Evolutionary conservation across 345 rosid species (phyloP), one percentile per base, ranked within the genome.

Genomic region (Linum lewisii): DNA sequence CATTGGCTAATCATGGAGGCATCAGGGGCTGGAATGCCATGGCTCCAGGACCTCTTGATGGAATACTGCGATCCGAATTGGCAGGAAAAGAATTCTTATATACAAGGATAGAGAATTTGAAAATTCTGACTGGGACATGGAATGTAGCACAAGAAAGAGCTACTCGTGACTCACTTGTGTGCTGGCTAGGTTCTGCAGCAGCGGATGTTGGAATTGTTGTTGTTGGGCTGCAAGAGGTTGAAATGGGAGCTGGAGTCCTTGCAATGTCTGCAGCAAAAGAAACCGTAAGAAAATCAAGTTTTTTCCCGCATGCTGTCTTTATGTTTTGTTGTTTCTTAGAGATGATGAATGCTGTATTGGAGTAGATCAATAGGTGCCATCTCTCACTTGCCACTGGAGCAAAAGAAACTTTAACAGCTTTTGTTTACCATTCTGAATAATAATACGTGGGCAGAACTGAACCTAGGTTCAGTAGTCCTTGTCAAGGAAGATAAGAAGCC

Each of bases 231-330:
- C 99, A 93, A 74, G 99, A 93, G 68, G 94, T 93, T 11, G 99
- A 93, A 59, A 93, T 93, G 99, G 97, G 97, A 1, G 97, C 99
- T 0, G 97, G 97, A 63, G 89, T 89, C 72, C 92, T 93, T 36
- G 99, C 99, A 56, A 89, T 93, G 97, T 93, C 99, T 21, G 95
- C 99, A 8, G 99, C 99, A 24, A 93, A 93, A 72, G 99, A 93
- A 81, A 83, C 97, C 61, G 99, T 93, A 84, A 82, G 97, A 71
- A n/a, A 10, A 47, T 23, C 54, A 54, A 15, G 24, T 52, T 24
- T 21, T 13, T 52, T 5, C 24, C 45, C 51, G 22, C 26, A 45
- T 9, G 34, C 13, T 53, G 42, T 37, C 24, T 23, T 50, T 5
- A 16, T 62, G 24, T 20, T 4, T 20, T 20, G 9, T 21, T 21